Conservation (phyloP, 78 protist genomes). For the Dictyostelium capitatum region DNA sequence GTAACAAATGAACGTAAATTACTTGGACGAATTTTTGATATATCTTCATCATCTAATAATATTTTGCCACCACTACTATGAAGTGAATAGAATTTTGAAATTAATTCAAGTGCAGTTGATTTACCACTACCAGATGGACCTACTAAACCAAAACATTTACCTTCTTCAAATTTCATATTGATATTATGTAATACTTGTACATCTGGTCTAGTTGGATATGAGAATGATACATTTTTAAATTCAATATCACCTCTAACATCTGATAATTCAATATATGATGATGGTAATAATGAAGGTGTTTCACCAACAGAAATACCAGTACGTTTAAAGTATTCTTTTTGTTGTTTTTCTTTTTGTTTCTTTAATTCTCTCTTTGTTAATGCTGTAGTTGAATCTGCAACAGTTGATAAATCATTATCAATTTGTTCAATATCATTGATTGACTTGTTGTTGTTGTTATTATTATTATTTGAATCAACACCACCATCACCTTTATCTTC, state of each 20-base stretch:
- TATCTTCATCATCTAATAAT: constrained; percentile 83
- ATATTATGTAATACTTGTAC: constrained; percentile 82
- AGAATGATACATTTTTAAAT: constrained; percentile 82
- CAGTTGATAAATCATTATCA: background rate
- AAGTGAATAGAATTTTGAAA: constrained; percentile 83
- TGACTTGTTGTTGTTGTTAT: background rate
- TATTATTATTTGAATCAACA: background rate
- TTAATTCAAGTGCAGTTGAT: constrained; percentile 82
- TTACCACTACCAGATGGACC: constrained; percentile 95
- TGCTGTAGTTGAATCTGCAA: background rate
- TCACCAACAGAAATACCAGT: constrained; percentile 62
- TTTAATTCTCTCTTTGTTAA: constrained; percentile 34
- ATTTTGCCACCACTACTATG: constrained; percentile 61
- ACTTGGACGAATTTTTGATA: constrained; percentile 51
- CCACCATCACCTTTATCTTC: background rate
- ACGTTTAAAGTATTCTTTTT: background rate
- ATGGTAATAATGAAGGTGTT: constrained; percentile 8
- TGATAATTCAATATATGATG: constrained; percentile 13
- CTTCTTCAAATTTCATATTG: constrained; percentile 73
- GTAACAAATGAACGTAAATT: constrained; percentile 82
- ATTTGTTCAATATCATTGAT: background rate
- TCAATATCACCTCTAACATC: constrained; percentile 71
- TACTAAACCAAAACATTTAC: constrained; percentile 90
- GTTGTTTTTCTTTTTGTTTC: constrained; percentile 41
- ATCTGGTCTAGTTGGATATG: constrained; percentile 87